Evolutionary conservation across 257 asterid genomes (phyloP), one percentile per base, ranked within the genome.

Genomic region (Solanum paucissectum): DNA sequence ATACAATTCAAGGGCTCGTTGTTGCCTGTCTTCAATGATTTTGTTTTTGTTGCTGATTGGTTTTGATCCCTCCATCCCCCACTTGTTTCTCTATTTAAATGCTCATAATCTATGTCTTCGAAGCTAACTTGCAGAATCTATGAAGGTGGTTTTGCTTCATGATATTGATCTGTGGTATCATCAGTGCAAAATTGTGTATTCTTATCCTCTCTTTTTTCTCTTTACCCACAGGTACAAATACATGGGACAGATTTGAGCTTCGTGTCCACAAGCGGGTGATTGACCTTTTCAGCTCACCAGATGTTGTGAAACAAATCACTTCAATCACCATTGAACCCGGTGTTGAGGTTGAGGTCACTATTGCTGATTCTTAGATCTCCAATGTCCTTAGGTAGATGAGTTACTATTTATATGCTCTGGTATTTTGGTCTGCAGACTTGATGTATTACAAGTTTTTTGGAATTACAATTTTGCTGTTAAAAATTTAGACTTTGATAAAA

Each of bases 301-400:
- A 82, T 18, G 85, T 82, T 29, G 85, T 82, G 20, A 82, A 82
- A 29, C 85, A 82, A 82, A 82, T 82, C 42, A 82, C 85, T 13
- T 82, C 85, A 16, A 82, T 82, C 85, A 82, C 85, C 69, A 82
- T 82, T 82, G 85, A 82, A 82, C 85, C 85, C 8, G 85, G 85
- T 82, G 85, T 82, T 49, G 85, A 82, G 69, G 85, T 82, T 9
- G 85, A 82, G 20, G 85, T 82, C 85, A 82, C 85, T 49, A 82
- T 82, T 82, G 85, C 85, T 29, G 85, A 82, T 49, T 82, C 85
- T 46, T 82, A 82, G 85, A 81, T 81, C 52, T 37, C 42, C 42
- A 27, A 46, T 46, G 42, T 49, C 42, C 44, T 20, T 82, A 46
- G 85, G 42, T 82, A 29, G 85, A 82, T 82, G 85, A 46, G 68